These are phyloP conservation scores for Pseudonectria foliicola DNA, from an alignment of 2,329 filamentous ascomycete species.

Conservation along the genomic window DNA sequence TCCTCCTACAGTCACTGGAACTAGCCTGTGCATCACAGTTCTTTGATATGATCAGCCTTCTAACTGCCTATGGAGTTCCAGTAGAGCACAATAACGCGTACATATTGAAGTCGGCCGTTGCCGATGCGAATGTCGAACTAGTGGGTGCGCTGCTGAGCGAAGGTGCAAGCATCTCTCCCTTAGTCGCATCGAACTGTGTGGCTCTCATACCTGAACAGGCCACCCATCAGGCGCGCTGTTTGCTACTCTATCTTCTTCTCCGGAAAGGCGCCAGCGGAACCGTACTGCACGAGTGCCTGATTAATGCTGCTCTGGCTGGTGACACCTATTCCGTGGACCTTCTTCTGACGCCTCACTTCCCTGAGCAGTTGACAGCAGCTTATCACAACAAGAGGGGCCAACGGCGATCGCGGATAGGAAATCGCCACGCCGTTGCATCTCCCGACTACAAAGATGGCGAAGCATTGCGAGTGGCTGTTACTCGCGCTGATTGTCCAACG, in stretches of 20 bases:
- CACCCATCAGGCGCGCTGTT: constrained; percentile 36
- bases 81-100: constrained; percentile 46
- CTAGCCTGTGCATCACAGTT: constrained; percentile 43
- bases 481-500: constrained; percentile 37
- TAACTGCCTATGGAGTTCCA: constrained; percentile 47
- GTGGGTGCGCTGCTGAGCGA: constrained; percentile 41
- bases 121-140: constrained; percentile 37
- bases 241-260: constrained; percentile 39
- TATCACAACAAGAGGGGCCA: constrained; percentile 11
- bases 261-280: constrained; percentile 43
- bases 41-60: constrained; percentile 46
- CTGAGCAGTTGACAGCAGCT: constrained; percentile 21
- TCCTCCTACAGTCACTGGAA: constrained; percentile 40
- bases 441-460: constrained; percentile 45
- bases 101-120: constrained; percentile 42
- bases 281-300: constrained; percentile 41
- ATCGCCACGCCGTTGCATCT: constrained; percentile 44
- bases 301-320: constrained; percentile 41
- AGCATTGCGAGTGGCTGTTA: constrained; percentile 43
- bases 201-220: constrained; percentile 40
- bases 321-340: constrained; percentile 42
- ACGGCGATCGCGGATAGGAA: constrained; percentile 23
- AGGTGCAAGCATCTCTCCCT: constrained; percentile 34
- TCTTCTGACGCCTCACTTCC: constrained; percentile 43
- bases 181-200: constrained; percentile 44